Percentiles rank a stretch among this genome's conserved stretches.
These are phyloP conservation scores for Cubamyces sp. DNA, from an alignment of 768 basidiomycete species.

Conservation along the genomic window DNA sequence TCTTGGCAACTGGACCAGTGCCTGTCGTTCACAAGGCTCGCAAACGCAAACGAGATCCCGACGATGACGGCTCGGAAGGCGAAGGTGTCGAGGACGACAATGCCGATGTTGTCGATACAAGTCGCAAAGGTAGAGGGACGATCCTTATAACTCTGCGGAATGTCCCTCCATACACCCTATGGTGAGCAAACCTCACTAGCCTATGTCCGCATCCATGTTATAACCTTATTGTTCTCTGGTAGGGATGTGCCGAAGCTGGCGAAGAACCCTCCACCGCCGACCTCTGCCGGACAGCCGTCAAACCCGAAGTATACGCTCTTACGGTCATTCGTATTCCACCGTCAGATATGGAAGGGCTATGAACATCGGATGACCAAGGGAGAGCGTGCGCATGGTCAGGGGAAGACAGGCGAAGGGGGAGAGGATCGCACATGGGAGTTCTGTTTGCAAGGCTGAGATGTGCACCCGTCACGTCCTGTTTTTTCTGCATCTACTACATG, in stretches of 20 bases:
- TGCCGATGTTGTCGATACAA: slow-evolving; percentile 25
- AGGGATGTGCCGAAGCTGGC: slow-evolving; percentile 83
- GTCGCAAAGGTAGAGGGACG: slow-evolving; percentile 57
- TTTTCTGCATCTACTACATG: too few relatives aligned
- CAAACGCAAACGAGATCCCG: slow-evolving; percentile 46
- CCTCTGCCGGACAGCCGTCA: slow-evolving; percentile 45
- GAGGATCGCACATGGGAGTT: slow-evolving; percentile 93
- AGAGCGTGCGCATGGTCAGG: slow-evolving; percentile 65
- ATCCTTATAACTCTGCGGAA: slow-evolving; percentile 87
- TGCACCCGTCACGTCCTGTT: not conserved
- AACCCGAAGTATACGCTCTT: slow-evolving; percentile 73
- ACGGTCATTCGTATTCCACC: slow-evolving; percentile 80
- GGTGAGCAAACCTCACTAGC: slow-evolving; percentile 47
- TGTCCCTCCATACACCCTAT: slow-evolving; percentile 83
- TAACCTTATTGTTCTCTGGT: not conserved
- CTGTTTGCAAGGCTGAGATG: slow-evolving; percentile 43
- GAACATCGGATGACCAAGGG: slow-evolving; percentile 96
- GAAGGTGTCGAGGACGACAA: slow-evolving; percentile 37
- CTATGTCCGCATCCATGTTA: slow-evolving; percentile 24
- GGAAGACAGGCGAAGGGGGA: slow-evolving; percentile 71
- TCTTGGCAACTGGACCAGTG: slow-evolving; percentile 60
- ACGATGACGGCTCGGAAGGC: slow-evolving; percentile 52
- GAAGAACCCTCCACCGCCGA: slow-evolving; percentile 66
- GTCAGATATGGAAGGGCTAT: slow-evolving; percentile 78
- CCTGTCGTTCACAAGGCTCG: slow-evolving; percentile 46